Evolutionary conservation across 1,284 basidiomycete genomes (phyloP), one percentile per base, ranked within the genome.

Genomic region (Puccinia horiana): DNA sequence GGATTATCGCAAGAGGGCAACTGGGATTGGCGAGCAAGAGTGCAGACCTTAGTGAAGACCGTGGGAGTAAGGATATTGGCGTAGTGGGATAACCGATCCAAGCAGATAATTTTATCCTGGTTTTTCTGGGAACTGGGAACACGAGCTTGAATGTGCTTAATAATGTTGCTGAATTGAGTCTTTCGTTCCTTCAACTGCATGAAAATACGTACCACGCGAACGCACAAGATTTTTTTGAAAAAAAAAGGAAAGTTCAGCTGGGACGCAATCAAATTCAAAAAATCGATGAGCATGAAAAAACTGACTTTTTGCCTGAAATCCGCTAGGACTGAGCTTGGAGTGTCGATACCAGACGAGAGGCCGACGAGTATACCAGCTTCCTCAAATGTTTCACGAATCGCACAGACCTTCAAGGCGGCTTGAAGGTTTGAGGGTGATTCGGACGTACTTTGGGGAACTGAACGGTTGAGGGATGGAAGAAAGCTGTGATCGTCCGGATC

Each of bases 301-400:
- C 58, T 37, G 44, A 82, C 79, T 40, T 80, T 83, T 47, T 82
- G 37, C 58, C 79, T 73, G 16, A 69, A 81, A 23, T 74, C 75
- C 8, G 44, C 76, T 20, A 82, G 26, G 42, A 67, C 63, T 35
- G 63, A 56, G 49, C 52, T 72, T 29, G 67, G 52, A 76, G 18
- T 20, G 29, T 76, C 74, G 26, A 42, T 58, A 76, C 32, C 32
- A 83, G 81, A 42, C 73, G 76, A 26, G 82, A 82, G 40, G 1
- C 78, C 78, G n/a, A 61, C 20, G 3, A 86, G 67, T 8, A 86
- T 67, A n/a, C 85, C 85, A 32, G 83, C 83, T 76, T 86, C 85
- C 65, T 86, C 85, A 32, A 85, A 85, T 0, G 84, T 85, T 54
- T 86, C 85, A 29, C 85, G 83, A 14, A 85, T 58, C 0, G 85